Base-by-base conservation (phyloP, 129 eudicot species). In the Oenanthe sinensis region DNA sequence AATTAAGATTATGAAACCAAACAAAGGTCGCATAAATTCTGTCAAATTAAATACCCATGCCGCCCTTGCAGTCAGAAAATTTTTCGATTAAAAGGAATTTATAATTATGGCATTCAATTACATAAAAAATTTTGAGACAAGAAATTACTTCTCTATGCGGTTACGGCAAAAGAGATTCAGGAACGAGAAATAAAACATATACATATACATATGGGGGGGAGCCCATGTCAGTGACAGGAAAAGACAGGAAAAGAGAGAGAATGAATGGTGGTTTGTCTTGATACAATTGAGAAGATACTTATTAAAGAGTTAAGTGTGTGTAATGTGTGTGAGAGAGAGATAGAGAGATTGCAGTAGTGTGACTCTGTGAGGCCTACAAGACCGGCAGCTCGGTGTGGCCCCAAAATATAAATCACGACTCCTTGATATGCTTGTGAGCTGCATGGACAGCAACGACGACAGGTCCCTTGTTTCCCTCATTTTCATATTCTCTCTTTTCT, bases 371-470 rank as follows among this genome's bases (percentile, higher is more conserved):
- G 78, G 54, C 72, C 73, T 74, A 79, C 82, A 24, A 33, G 40
- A 11, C 54, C n/a, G 76, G 55, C 20, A 50, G 65, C 24, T 20
- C 16, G 71, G 62, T 60, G 83, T 74, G 79, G 79, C 79, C 79
- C 73, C 74, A 58, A 28, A 55, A n/a, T 43, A 39, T 33, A 36
- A 15, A 73, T 74, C 83, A 74, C 74, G 83, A 80, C 65, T 33
- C 63, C 74, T 74, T 74, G 46, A 20, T 74, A 50, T 45, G 77
- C 77, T 74, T 74, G 77, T 74, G 77, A 74, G 58, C 77, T 74
- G 77, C 77, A 74, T 46, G 77, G 77, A 83, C 89, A 86, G 82
- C 84, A 80, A 80, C 86, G 28, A 71, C 82, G 28, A 62, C 77
- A 12, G 77, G 58, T 20, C 72, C 52, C 74, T 26, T 72, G 77